Evolutionary conservation across 345 rosid genomes (phyloP).

Genomic region (Litchi chinensis): DNA sequence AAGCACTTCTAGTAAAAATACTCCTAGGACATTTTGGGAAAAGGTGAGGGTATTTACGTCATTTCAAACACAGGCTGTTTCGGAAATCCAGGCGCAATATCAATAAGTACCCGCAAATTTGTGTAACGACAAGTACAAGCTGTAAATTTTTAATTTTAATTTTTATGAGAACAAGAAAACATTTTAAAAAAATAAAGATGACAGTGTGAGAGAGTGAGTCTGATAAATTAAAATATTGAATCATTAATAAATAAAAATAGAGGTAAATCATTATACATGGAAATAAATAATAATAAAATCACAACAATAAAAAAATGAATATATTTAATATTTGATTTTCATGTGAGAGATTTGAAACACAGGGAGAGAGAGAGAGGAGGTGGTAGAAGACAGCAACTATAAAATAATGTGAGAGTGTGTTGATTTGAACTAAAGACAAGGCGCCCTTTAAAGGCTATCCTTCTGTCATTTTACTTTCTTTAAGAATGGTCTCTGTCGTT

Average conservation of each 20-base stretch:
- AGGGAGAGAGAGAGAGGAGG: neutral
- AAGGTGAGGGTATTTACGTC: neutral
- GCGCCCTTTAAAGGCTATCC: conserved; percentile 51
- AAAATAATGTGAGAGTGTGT: conserved; percentile 15
- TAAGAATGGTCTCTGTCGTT: conserved; percentile 32
- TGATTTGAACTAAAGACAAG: conserved; percentile 48
- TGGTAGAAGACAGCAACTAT: conserved; percentile 7
- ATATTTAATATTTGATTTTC: neutral
- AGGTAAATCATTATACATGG: neutral
- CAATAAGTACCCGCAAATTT: conserved; percentile 18
- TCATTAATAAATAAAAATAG: neutral
- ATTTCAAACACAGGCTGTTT: conserved; percentile 4
- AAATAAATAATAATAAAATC: neutral
- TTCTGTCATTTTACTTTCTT: conserved; percentile 41
- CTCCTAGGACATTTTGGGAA: neutral
- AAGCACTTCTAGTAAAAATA: too few relatives aligned
- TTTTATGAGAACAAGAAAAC: neutral
- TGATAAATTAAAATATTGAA: neutral
- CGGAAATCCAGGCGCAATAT: conserved; percentile 18
- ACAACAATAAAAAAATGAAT: neutral
- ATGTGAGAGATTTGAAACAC: neutral
- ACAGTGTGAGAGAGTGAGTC: neutral
- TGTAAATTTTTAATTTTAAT: neutral
- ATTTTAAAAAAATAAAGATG: neutral
- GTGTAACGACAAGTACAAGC: conserved; percentile 16